These are phyloP conservation scores for Hibiscus mutabilis DNA, from an alignment of 345 rosid species.

Conservation along the genomic window DNA sequence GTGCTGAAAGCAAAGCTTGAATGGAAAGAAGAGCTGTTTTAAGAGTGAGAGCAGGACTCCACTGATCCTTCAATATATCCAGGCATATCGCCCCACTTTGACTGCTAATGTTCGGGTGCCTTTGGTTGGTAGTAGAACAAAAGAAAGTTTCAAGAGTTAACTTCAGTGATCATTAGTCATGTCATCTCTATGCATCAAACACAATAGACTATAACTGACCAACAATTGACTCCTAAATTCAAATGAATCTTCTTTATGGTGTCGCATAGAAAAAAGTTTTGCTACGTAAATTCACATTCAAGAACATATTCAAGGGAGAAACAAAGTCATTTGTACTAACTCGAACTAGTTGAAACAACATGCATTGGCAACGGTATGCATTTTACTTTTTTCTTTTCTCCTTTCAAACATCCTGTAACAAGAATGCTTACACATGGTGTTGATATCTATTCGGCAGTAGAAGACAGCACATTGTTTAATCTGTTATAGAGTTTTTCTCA, in stretches of 20 bases:
- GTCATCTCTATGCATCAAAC: neutral
- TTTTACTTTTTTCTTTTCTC: neutral
- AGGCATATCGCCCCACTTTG: slow-evolving; percentile 98
- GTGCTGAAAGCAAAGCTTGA: slow-evolving; percentile 91
- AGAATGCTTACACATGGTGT: neutral
- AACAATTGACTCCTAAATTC: neutral
- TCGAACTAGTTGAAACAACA: neutral
- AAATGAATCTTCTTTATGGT: neutral
- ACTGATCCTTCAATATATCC: slow-evolving; percentile 95
- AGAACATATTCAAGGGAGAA: neutral
- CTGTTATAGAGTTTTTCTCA: neutral
- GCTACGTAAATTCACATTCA: neutral
- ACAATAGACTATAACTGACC: neutral
- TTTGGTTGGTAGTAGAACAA: slow-evolving; percentile 15
- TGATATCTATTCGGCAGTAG: neutral
- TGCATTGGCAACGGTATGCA: neutral
- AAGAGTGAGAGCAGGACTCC: slow-evolving; percentile 99
- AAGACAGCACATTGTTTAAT: neutral
- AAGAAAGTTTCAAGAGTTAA: neutral
- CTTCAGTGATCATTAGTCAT: neutral
- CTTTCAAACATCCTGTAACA: neutral
- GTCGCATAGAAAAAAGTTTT: neutral
- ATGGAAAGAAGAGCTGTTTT: slow-evolving; percentile 96
- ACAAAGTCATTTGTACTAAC: neutral
- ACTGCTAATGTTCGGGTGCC: slow-evolving; percentile 99